Base-by-base conservation (phyloP, 2,329 filamentous ascomycete species). In the Trichoderma hamatum region DNA sequence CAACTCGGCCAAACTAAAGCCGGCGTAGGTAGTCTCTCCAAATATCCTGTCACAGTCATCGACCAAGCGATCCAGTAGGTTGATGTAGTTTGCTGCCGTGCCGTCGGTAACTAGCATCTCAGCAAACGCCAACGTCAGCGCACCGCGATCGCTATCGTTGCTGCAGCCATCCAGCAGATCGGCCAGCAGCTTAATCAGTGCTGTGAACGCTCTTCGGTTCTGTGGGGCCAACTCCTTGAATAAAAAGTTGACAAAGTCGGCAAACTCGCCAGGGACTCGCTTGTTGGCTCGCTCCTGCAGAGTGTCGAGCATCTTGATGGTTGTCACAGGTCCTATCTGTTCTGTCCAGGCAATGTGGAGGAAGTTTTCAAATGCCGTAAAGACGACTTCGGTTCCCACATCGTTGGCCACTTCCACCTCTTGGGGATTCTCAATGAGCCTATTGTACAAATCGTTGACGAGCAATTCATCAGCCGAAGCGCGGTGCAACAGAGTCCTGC, bases 341-440 rank as follows among this genome's bases (percentile, higher is more conserved):
- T 95, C 92, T 70, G 87, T 89, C 95, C 95, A 98, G 14, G 92
- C 94, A 71, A 94, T 90, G 69, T 89, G 89, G 70, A 97, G 82
- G 74, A 97, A 98, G 71, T 96, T 97, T 78, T 97, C 94, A 77
- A 97, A 98, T 0, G 94, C 92, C 30, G 92, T 91, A 76, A 97
- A 97, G 5, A 98, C 86, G 24, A 95, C 89, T 75, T 97, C 94
- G 10, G 95, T 89, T 3, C 90, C 87, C 10, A 92, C 85, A 70
- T 97, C 93, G 0, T 89, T 86, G 2, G 92, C 89, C 11, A 89
- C 84, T 65, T 96, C 91, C 72, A 92, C 86, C 75, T 93, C 93
- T 64, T 88, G 90, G 0, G 94, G 92, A 72, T 91, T 91, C 77
- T 97, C 94, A 21, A 97, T 89, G 16, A 97, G 85, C 39, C 89